Evolutionary conservation across 2,329 filamentous ascomycete genomes (phyloP), one percentile per base, ranked within the genome.

Genomic region (Aspergillus pseudoviridinutans): DNA sequence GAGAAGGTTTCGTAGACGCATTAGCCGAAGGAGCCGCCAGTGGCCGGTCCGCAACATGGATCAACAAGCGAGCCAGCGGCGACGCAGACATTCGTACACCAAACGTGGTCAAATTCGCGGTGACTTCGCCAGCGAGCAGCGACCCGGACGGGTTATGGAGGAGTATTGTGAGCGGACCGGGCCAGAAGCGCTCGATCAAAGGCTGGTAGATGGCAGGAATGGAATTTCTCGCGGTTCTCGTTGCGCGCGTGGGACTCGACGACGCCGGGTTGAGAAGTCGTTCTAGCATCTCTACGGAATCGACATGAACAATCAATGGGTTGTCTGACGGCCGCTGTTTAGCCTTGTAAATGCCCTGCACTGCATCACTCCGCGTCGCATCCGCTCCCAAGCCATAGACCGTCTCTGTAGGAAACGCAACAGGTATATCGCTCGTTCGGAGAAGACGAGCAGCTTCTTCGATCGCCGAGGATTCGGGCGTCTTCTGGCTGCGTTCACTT

Each of bases 311-410:
- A 65, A 99, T 99, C 58, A 99, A 84, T 20, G 94, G 94, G 72
- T 99, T 99, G 71, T 99, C 94, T 6, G 89, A 89, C 3, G 94
- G 94, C 55, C 94, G 80, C 56, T 91, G 89, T 77, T 99, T 99
- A 53, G 91, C 92, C 24, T 85, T 82, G 74, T 94, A 99, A 64
- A 99, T 99, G n/a, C 92, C 92, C 68, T 83, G 86, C 6, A 97
- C 93, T 1, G 93, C 89, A 25, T 79, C 80, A 67, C 87, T 91
- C 66, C 91, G 85, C 27, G 92, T 97, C 10, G 94, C 94, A 77
- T 97, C 94, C 14, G 94, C 94, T n/a, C 92, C 94, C 7, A 99
- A 82, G 0, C 94, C 94, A 72, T 99, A 99, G 0, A 99, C 94
- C 0, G 94, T 99, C 77, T 99, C 94, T 0, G 94, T 99, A 0